Percentiles rank a stretch among this genome's conserved stretches.
phyloP scores from a whole-genome alignment of 169 alveolate species.

The Eimeria praecox region DNA sequence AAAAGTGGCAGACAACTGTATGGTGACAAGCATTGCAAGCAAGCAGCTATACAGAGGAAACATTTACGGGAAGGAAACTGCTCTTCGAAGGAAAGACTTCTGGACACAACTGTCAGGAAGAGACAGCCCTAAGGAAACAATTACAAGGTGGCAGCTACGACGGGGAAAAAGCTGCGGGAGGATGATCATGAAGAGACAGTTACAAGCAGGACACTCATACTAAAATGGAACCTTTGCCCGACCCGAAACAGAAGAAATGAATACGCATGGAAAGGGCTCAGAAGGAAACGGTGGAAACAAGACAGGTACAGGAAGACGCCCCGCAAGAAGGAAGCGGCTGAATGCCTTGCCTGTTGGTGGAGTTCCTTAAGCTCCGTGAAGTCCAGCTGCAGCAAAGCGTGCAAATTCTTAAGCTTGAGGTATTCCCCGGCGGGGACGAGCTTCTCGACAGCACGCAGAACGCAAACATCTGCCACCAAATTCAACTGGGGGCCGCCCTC shows the following conservation, averaged over 20 bases:
- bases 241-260: neutral
- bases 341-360: slow-evolving; percentile 42
- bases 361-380: slow-evolving; percentile 65
- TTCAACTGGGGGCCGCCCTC: slow-evolving; percentile 75
- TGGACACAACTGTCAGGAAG: no score
- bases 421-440: slow-evolving; percentile 64
- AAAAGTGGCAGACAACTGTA: neutral
- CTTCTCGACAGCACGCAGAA: slow-evolving; percentile 67
- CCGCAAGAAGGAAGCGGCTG: neutral
- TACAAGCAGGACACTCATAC: neutral
- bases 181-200: neutral
- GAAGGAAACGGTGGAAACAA: neutral
- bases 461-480: slow-evolving; percentile 74
- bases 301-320: neutral
- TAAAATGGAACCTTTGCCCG: no score
- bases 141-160: neutral
- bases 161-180: neutral
- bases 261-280: neutral
- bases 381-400: slow-evolving; percentile 44
- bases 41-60: neutral
- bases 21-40: neutral
- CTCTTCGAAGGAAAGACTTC: no score
- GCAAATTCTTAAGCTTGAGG: slow-evolving; percentile 41
- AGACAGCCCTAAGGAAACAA: neutral
- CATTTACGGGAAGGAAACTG: no score